Evolutionary conservation across 495 filamentous ascomycete species (phyloP).

Genomic region (Neurospora africana): DNA sequence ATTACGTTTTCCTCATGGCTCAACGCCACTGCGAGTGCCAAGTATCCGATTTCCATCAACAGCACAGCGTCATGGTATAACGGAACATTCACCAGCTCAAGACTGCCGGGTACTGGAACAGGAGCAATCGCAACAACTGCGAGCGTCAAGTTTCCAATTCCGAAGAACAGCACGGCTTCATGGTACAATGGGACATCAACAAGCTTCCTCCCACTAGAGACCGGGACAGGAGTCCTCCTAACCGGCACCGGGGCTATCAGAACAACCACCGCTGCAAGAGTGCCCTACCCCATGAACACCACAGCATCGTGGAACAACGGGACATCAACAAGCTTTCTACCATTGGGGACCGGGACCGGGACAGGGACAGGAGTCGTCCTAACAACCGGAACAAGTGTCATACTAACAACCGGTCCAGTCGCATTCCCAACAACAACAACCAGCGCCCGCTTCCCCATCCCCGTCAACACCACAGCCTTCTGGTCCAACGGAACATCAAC

Average conservation of each 20-base stretch:
- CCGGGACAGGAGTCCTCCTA: neutral
- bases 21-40: neutral
- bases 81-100: neutral
- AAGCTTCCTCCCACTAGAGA: neutral
- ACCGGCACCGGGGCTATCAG: neutral
- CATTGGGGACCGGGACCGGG: neutral
- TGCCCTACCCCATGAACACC: constrained; percentile 1
- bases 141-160: neutral
- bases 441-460: neutral
- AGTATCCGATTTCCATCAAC: neutral
- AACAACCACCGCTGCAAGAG: neutral
- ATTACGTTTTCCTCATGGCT: neutral
- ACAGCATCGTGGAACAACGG: neutral
- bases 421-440: neutral
- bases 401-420: neutral
- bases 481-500: constrained; percentile 4
- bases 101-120: neutral
- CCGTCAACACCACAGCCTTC: neutral
- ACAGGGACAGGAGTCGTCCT: neutral
- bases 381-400: neutral
- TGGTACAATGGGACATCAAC: constrained; percentile 4
- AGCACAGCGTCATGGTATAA: neutral
- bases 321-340: neutral
- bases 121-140: neutral
- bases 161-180: neutral